Evolutionary conservation across 2,329 filamentous ascomycete genomes (phyloP).

Genomic region (Paramyrothecium sp.): DNA sequence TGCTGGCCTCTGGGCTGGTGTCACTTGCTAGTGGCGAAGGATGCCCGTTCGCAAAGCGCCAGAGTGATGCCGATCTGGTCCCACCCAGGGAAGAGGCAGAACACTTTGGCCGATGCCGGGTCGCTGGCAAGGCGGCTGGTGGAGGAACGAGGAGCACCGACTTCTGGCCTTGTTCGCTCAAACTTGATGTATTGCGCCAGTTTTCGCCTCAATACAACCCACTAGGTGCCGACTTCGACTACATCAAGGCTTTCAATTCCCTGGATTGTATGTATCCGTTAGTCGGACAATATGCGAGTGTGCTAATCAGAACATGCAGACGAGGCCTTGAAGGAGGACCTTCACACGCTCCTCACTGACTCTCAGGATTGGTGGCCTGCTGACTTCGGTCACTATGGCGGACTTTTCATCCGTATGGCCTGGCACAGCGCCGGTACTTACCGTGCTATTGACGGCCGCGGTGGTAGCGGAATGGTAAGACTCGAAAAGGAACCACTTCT

Average conservation of each 20-base stretch:
- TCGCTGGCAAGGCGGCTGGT: conserved; percentile 44
- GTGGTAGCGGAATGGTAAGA: conserved; percentile 61
- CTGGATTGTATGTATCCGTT: conserved; percentile 62
- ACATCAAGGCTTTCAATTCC: conserved; percentile 68
- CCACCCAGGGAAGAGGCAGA: background rate
- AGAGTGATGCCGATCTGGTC: background rate
- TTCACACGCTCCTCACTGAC: conserved; percentile 70
- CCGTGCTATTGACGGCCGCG: conserved; percentile 71
- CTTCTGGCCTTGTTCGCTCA: conserved; percentile 72
- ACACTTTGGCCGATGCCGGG: conserved; percentile 15
- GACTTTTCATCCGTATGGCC: conserved; percentile 76
- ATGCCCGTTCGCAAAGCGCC: background rate
- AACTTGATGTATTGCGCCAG: conserved; percentile 72
- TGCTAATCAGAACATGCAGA: conserved; percentile 3
- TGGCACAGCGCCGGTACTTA: conserved; percentile 82
- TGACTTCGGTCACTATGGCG: conserved; percentile 79
- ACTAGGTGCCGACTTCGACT: conserved; percentile 65
- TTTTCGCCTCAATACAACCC: conserved; percentile 64
- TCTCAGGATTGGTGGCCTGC: conserved; percentile 82
- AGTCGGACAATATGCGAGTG: background rate
- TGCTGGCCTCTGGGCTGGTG: background rate
- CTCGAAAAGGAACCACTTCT: background rate
- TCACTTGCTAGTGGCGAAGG: background rate
- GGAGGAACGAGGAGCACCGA: conserved; percentile 67
- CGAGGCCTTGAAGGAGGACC: conserved; percentile 71